Base-by-base conservation (phyloP, 768 basidiomycete genomes). In the Amanita jacksonii region DNA sequence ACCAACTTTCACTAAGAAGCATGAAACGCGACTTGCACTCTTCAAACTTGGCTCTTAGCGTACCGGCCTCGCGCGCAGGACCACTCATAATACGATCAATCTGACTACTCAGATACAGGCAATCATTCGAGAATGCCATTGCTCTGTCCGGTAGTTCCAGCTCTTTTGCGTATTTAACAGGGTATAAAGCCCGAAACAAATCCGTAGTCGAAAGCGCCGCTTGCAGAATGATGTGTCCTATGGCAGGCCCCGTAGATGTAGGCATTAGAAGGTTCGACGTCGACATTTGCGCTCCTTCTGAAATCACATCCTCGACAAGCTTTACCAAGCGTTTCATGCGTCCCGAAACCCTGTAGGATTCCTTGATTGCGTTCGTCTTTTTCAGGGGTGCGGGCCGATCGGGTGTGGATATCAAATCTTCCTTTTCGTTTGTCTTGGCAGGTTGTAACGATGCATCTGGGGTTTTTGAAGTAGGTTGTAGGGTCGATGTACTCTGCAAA, bases 101-200 rank as follows among this genome's bases (percentile, higher is more conserved):
- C 51, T 82, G 73, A 16, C 62, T 60, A 23, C 68, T 69, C 20
- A 93, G 69, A 57, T 82, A 87, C 16, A 73, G 53, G 51, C 81
- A 88, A 49, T 93, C 84, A 57, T 96, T 96, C 13, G 86, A 79
- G 57, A 84, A 84, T 38, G 77, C 75, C 73, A 94, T 80, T 1
- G 73, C 67, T 20, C 68, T 61, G 15, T 75, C 76, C 8, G 80
- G 64, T 0, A 70, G 64, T 28, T 68, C 56, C 23, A 85, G 59
- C 35, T 68, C 63, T 28, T 65, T 52, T 0, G 66, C 59, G 47
- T 77, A 77, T 25, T 69, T 69, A 28, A 85, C 69, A 9, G 88
- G 88, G 56, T 85, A 79, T 19, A 96, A 58, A 1, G 87, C 86
- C 34, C 84, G 74, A 62, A 80, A 85, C 7, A 96, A 64, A 43